Percentiles rank a stretch among this genome's conserved stretches.
phyloP scores from a whole-genome alignment of 805 yeast genomes.

The Hanseniaspora thailandica region DNA sequence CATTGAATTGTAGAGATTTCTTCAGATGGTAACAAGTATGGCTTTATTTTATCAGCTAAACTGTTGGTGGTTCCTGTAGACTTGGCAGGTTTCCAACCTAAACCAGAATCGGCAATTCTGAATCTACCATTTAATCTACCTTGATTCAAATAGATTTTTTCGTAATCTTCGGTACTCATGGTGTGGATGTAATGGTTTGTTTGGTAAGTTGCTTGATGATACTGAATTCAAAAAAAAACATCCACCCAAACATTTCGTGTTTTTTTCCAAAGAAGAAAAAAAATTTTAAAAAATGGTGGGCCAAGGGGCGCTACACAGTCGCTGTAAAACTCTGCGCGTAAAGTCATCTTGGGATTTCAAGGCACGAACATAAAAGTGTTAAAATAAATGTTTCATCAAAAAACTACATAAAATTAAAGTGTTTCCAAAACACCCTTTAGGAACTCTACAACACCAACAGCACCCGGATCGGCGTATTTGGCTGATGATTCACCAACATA shows the following conservation, averaged over 20 bases:
- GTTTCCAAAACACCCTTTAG: constrained; percentile 29
- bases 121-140: constrained; percentile 74
- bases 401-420: background rate
- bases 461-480: constrained; percentile 87
- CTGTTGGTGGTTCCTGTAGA: constrained; percentile 32
- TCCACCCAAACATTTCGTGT: too few species aligned
- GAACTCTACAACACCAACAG: constrained; percentile 64
- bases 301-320: too few species aligned
- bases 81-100: constrained; percentile 78
- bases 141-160: constrained; percentile 79
- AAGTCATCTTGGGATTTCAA: too few species aligned
- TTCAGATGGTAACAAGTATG: constrained; percentile 80
- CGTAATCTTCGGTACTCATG: constrained; percentile 55
- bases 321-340: too few species aligned
- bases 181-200: background rate
- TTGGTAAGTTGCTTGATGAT: background rate
- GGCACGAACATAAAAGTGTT: background rate
- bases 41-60: constrained; percentile 41
- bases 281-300: too few species aligned
- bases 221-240: background rate
- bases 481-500: constrained; percentile 62
- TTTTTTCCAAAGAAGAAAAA: too few species aligned
- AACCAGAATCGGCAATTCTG: constrained; percentile 91
- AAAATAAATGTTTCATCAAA: background rate
- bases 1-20: constrained; percentile 72